Percentiles rank a stretch among this genome's conserved stretches.
Evolutionary conservation across 441 rosid species (phyloP).

Genomic region (Gossypium schwendimanii): DNA sequence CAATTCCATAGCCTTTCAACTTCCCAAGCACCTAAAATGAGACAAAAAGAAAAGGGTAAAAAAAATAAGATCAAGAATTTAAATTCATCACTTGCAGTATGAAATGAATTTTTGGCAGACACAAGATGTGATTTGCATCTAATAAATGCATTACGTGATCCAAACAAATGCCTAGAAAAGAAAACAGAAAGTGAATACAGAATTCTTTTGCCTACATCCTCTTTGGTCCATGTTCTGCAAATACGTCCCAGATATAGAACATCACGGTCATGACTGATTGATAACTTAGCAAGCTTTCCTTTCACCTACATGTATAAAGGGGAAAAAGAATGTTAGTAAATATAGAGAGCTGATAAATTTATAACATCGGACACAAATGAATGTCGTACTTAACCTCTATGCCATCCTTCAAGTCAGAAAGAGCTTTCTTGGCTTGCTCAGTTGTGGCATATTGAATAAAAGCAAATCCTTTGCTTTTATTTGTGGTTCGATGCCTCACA

Average conservation of each 20-base stretch:
- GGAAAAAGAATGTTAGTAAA: neutral
- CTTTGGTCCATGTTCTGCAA: slow-evolving; percentile 22
- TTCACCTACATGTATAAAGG: slow-evolving; percentile 8
- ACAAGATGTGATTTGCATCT: neutral
- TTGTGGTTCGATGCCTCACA: slow-evolving; percentile 9
- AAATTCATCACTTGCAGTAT: neutral
- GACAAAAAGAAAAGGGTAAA: neutral
- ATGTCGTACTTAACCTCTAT: slow-evolving; percentile 14
- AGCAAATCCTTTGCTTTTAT: slow-evolving; percentile 12
- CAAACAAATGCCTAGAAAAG: neutral
- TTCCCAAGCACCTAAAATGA: slow-evolving; percentile 14
- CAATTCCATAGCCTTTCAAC: slow-evolving; percentile 17
- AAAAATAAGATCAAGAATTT: slow-evolving; percentile 5
- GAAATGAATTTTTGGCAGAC: neutral
- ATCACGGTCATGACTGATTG: slow-evolving; percentile 7
- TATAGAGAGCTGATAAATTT: neutral
- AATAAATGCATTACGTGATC: neutral
- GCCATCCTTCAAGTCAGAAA: slow-evolving; percentile 14
- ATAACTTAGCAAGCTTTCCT: slow-evolving; percentile 17
- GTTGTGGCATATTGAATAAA: slow-evolving; percentile 16
- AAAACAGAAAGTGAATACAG: neutral
- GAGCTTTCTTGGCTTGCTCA: slow-evolving; percentile 16
- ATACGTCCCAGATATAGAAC: slow-evolving; percentile 15
- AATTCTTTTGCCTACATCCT: slow-evolving; percentile 17
- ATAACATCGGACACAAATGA: neutral